Evolutionary conservation across 441 rosid genomes (phyloP).

Genomic region (Jatropha podagrica): DNA sequence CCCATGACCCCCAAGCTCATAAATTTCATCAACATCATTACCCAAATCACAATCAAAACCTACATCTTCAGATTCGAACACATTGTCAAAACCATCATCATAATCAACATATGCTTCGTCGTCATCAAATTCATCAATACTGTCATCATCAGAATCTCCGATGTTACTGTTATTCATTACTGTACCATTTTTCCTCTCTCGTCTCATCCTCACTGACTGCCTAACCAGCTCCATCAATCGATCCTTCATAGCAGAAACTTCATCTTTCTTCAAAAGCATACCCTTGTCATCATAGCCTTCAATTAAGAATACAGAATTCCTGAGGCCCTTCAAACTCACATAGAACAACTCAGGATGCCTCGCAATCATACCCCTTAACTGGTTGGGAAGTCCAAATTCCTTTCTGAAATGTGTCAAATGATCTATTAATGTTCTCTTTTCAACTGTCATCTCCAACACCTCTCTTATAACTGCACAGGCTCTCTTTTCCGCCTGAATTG

Average conservation of each 20-base stretch:
- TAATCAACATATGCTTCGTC: slow-evolving; percentile 21
- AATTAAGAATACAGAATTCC: slow-evolving; percentile 72
- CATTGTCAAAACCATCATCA: slow-evolving; percentile 68
- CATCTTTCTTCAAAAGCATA: slow-evolving; percentile 57
- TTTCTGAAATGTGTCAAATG: slow-evolving; percentile 88
- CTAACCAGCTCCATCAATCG: slow-evolving; percentile 55
- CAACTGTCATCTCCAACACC: slow-evolving; percentile 65
- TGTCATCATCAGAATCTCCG: slow-evolving; percentile 21
- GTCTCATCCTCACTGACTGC: slow-evolving; percentile 67
- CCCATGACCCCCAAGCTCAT: slow-evolving; percentile 21
- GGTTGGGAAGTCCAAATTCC: slow-evolving; percentile 70
- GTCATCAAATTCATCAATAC: slow-evolving; percentile 19
- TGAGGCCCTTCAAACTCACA: slow-evolving; percentile 70
- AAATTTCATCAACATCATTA: slow-evolving; percentile 26
- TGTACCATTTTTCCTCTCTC: slow-evolving; percentile 46
- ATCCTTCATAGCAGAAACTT: slow-evolving; percentile 45
- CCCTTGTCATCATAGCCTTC: slow-evolving; percentile 75
- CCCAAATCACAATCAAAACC: slow-evolving; percentile 49
- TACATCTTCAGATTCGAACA: slow-evolving; percentile 54
- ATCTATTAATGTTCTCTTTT: slow-evolving; percentile 72
- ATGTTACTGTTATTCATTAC: slow-evolving; percentile 12
- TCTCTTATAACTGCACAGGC: slow-evolving; percentile 75
- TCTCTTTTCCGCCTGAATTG: slow-evolving; percentile 77
- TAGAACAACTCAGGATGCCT: slow-evolving; percentile 90
- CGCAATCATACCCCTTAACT: slow-evolving; percentile 65